These are phyloP conservation scores for Candida morakotiae DNA, from an alignment of 805 yeast species.

Conservation along the genomic window DNA sequence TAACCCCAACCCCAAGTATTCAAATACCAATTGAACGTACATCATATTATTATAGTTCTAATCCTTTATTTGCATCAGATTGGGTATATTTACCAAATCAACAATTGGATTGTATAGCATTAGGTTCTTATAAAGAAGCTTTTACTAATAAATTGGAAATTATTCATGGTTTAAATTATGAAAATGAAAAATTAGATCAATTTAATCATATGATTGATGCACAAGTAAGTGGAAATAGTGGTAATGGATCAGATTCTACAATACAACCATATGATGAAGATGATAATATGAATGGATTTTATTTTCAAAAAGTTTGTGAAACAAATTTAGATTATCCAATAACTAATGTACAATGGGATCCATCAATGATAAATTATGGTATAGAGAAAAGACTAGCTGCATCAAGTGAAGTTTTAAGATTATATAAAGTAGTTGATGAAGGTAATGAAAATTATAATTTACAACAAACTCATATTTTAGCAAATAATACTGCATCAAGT, in stretches of 20 bases:
- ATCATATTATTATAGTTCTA: slow-evolving; percentile 23
- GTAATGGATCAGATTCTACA: not conserved
- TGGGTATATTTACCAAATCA: slow-evolving; percentile 23
- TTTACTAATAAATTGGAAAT: slow-evolving; percentile 61
- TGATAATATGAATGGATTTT: slow-evolving; percentile 26
- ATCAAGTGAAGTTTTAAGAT: slow-evolving; percentile 65
- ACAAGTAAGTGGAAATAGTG: slow-evolving; percentile 2
- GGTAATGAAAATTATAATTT: slow-evolving; percentile 34
- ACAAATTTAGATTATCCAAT: slow-evolving; percentile 60
- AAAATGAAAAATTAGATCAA: slow-evolving; percentile 14
- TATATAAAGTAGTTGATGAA: slow-evolving; percentile 52
- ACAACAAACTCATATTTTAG: slow-evolving; percentile 37
- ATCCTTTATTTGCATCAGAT: slow-evolving; percentile 33
- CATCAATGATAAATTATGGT: slow-evolving; percentile 34
- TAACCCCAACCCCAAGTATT: not conserved
- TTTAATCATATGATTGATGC: slow-evolving; percentile 10
- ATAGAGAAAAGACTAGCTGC: slow-evolving; percentile 52
- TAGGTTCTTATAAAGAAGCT: slow-evolving; percentile 82
- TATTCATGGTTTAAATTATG: slow-evolving; percentile 27
- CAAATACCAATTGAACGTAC: slow-evolving; percentile 13
- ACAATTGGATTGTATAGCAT: slow-evolving; percentile 50
- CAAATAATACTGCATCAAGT: slow-evolving; percentile 28
- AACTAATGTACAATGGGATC: slow-evolving; percentile 73
- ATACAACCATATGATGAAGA: slow-evolving; percentile 5
- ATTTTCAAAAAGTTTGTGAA: slow-evolving; percentile 49